Percentiles rank a stretch among this genome's conserved stretches.
These are phyloP conservation scores for Geosmithia morbida DNA, from an alignment of 2,329 filamentous ascomycete genomes.

Conservation along the genomic window DNA sequence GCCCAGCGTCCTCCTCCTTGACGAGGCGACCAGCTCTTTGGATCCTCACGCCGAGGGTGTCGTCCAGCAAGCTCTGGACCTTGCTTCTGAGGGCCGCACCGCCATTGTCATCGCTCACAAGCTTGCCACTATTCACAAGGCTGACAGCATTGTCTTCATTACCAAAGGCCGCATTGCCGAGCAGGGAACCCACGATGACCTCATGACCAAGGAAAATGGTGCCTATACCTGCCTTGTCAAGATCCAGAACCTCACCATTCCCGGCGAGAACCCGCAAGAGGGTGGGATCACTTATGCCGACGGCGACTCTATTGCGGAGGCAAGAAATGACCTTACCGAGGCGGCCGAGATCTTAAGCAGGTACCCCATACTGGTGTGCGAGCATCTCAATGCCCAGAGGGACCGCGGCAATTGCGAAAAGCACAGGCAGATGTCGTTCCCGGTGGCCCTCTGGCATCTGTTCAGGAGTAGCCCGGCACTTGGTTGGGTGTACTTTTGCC, in stretches of 20 bases:
- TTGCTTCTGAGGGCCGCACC: slow-evolving; percentile 66
- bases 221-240: slow-evolving; percentile 70
- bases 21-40: slow-evolving; percentile 87
- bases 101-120: slow-evolving; percentile 93
- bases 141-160: slow-evolving; percentile 93
- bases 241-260: slow-evolving; percentile 48
- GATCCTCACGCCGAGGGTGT: slow-evolving; percentile 73
- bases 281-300: slow-evolving; percentile 6
- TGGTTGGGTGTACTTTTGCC: slow-evolving; percentile 17
- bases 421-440: slow-evolving; percentile 14
- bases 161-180: slow-evolving; percentile 80
- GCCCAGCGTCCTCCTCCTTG: slow-evolving; percentile 78
- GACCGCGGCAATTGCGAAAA: slow-evolving; percentile 21
- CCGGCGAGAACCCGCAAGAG: slow-evolving; percentile 1
- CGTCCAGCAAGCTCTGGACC: slow-evolving; percentile 61
- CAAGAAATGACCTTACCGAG: slow-evolving; percentile 6
- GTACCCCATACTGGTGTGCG: slow-evolving; percentile 13
- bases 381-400: slow-evolving; percentile 15
- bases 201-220: slow-evolving; percentile 50
- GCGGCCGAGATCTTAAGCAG: slow-evolving; percentile 15
- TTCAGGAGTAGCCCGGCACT: slow-evolving; percentile 22
- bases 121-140: slow-evolving; percentile 84
- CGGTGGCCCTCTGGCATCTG: slow-evolving; percentile 16
- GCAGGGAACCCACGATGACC: slow-evolving; percentile 61
- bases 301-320: not conserved